A percentile compares a stretch with the other conserved stretches of the same genome.
Conservation (phyloP, 805 yeast species). For the Phaffomyces thermotolerans region DNA sequence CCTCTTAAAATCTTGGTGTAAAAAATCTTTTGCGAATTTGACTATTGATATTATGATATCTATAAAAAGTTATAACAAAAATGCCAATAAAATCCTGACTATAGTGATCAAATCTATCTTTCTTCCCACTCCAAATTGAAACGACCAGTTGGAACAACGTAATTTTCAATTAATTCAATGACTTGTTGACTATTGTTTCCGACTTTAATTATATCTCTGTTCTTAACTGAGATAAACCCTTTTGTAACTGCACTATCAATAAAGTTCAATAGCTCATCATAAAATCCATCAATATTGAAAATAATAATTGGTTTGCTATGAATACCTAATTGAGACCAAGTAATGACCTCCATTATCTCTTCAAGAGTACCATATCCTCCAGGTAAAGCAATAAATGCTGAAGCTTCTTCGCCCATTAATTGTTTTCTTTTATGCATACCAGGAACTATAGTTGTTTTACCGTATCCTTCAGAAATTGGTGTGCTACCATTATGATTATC, state of each 20-base stretch:
- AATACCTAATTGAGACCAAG: constrained; percentile 87
- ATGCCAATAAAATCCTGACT: no score
- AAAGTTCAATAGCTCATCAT: constrained; percentile 59
- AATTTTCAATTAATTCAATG: constrained; percentile 49
- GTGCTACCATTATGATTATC: constrained; percentile 61
- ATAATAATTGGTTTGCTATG: constrained; percentile 76
- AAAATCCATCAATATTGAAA: constrained; percentile 75
- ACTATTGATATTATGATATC: no score
- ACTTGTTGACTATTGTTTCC: constrained; percentile 68
- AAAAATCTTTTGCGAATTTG: no score
- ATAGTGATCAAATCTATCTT: neutral
- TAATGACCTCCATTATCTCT: constrained; percentile 82
- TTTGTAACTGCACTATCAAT: constrained; percentile 48
- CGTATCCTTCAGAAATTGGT: constrained; percentile 51
- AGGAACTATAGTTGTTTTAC: constrained; percentile 70
- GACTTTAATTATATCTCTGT: constrained; percentile 60
- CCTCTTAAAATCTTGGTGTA: no score
- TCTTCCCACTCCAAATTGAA: constrained; percentile 65
- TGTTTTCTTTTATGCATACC: constrained; percentile 90
- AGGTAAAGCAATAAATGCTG: constrained; percentile 82
- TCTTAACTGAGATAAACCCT: constrained; percentile 63
- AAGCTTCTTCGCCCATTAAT: constrained; percentile 81
- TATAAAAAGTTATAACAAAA: no score
- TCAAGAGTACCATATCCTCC: constrained; percentile 91
- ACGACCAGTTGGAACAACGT: constrained; percentile 63